Evolutionary conservation across 371 early-diverging fungal genomes (phyloP).

Genomic region (Circinella minor): DNA sequence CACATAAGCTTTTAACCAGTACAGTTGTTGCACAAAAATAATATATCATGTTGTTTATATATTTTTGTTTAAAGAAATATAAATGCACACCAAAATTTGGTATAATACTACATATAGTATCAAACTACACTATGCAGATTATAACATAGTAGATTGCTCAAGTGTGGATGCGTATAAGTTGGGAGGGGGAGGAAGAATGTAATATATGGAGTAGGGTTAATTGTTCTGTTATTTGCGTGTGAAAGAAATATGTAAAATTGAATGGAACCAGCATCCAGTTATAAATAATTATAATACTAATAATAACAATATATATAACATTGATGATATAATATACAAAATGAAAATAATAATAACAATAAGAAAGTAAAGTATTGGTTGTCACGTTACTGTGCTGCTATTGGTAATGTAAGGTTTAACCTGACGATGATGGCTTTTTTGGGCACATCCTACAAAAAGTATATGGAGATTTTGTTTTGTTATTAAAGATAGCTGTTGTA

Average conservation of each 20-base stretch:
- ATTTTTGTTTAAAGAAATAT: too few relatives aligned
- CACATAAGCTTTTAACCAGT: too few relatives aligned
- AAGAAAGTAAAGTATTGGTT: neutral
- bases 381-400: too few relatives aligned
- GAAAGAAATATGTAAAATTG: neutral
- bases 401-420: too few relatives aligned
- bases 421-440: neutral
- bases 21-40: too few relatives aligned
- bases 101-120: too few relatives aligned
- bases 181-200: neutral
- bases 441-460: neutral
- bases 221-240: neutral
- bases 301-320: neutral
- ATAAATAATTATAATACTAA: too few relatives aligned
- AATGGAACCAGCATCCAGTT: neutral
- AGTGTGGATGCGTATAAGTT: neutral
- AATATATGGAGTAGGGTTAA: conserved; percentile 4
- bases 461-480: neutral
- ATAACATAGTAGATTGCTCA: too few relatives aligned
- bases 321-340: too few relatives aligned
- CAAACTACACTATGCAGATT: too few relatives aligned
- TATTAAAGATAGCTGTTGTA: conserved; percentile 29
- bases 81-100: too few relatives aligned
- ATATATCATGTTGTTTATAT: too few relatives aligned
- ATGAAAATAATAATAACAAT: neutral